Evolutionary conservation across 2,329 filamentous ascomycete genomes (phyloP).

Genomic region (Colletotrichum salicis): DNA sequence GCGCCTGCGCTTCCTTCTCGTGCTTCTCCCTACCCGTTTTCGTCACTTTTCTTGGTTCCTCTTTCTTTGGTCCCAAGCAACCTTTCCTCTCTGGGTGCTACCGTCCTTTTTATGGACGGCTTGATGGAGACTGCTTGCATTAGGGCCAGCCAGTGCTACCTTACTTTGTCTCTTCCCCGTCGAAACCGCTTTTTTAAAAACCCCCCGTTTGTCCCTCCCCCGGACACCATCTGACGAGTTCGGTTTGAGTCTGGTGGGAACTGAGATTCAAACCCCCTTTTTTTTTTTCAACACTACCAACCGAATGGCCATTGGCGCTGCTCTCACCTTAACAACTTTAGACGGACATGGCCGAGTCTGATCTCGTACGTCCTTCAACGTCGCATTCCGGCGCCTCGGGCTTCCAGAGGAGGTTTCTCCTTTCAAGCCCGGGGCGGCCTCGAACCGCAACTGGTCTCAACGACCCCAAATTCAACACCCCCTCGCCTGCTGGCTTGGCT

Average conservation of each 20-base stretch:
- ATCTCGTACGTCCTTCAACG: constrained; percentile 32
- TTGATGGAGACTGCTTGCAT: constrained; percentile 33
- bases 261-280: constrained; percentile 20
- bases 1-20: constrained; percentile 15
- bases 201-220: constrained; percentile 29
- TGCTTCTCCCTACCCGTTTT: constrained; percentile 20
- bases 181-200: constrained; percentile 28
- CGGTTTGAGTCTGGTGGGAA: constrained; percentile 32
- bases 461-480: constrained; percentile 17
- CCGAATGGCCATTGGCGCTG: constrained; percentile 11
- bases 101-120: constrained; percentile 18
- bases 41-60: constrained; percentile 26
- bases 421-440: constrained; percentile 34
- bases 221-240: constrained; percentile 25
- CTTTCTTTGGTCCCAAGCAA: constrained; percentile 6
- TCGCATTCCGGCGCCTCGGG: constrained; percentile 32
- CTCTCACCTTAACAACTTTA: constrained; percentile 12
- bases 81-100: constrained; percentile 15
- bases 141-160: constrained; percentile 30
- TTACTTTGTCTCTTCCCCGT: constrained; percentile 20
- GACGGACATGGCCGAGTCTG: constrained; percentile 32
- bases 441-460: constrained; percentile 28
- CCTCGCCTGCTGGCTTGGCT: constrained; percentile 42
- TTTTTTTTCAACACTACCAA: constrained; percentile 13
- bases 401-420: constrained; percentile 31